Conservation (phyloP, 2,329 filamentous ascomycete species). For the Emericellopsis cladophorae region DNA sequence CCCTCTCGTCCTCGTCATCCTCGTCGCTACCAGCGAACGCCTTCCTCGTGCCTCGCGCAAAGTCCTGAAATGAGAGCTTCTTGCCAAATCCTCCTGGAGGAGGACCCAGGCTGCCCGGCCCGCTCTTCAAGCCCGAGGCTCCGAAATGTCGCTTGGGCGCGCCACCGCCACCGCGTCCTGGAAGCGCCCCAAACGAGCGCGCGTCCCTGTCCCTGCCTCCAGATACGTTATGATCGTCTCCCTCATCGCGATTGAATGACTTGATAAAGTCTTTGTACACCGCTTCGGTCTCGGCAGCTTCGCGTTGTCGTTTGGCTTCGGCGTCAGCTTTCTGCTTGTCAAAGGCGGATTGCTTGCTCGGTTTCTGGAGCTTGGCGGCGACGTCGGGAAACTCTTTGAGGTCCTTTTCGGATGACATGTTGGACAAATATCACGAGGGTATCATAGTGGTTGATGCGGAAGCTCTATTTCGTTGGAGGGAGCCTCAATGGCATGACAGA, state of each 20-base stretch:
- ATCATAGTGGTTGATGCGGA: background rate
- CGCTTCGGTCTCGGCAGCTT: constrained; percentile 77
- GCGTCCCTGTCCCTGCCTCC: constrained; percentile 1
- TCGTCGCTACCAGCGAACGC: constrained; percentile 61
- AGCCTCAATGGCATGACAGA: no score
- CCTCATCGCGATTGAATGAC: constrained; percentile 51
- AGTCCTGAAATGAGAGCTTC: constrained; percentile 37
- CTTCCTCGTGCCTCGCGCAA: constrained; percentile 39
- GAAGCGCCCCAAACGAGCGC: constrained; percentile 2
- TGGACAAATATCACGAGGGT: background rate
- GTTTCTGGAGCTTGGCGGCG: constrained; percentile 65
- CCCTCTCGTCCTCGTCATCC: constrained; percentile 29
- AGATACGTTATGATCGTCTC: constrained; percentile 28
- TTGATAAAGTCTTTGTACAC: constrained; percentile 83
- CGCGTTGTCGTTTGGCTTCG: constrained; percentile 74
- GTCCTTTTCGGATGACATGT: constrained; percentile 36
- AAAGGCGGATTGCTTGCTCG: constrained; percentile 74
- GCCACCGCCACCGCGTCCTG: constrained; percentile 11
- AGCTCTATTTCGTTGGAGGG: background rate
- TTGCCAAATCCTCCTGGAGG: constrained; percentile 33
- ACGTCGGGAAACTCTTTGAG: constrained; percentile 55
- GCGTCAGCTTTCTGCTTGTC: constrained; percentile 82
- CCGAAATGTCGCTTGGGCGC: constrained; percentile 52
- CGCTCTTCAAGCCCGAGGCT: constrained; percentile 41
- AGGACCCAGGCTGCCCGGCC: constrained; percentile 49